phyloP scores from a whole-genome alignment of 164 flowering plant genomes.

The Kingdonia uniflora region DNA sequence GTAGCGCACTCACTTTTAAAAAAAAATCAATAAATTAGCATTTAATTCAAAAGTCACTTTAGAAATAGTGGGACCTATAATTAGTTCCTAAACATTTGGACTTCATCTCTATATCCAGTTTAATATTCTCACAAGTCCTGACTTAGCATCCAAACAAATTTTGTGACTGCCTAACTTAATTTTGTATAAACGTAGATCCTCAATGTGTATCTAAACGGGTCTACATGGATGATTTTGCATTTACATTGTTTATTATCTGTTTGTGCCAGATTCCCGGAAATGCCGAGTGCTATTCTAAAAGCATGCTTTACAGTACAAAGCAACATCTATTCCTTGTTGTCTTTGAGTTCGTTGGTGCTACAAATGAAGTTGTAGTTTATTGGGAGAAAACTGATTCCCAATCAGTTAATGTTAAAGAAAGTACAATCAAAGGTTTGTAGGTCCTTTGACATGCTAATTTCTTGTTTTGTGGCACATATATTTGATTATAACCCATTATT shows the following conservation, averaged over 20 bases:
- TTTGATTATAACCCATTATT: background rate
- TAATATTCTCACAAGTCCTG: too few relatives aligned
- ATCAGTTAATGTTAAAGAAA: constrained; percentile 53
- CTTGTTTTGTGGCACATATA: background rate
- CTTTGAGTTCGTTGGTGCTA: constrained; percentile 68
- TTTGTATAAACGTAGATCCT: too few relatives aligned
- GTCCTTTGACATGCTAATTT: background rate
- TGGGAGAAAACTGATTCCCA: constrained; percentile 75
- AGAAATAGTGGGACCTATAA: too few relatives aligned
- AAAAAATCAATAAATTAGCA: too few relatives aligned
- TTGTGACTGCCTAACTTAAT: too few relatives aligned
- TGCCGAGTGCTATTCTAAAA: constrained; percentile 59
- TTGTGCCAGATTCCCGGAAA: constrained; percentile 61
- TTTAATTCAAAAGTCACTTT: too few relatives aligned
- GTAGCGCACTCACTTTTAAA: too few relatives aligned
- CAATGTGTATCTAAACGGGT: too few relatives aligned
- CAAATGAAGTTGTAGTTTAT: constrained; percentile 78
- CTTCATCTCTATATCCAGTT: too few relatives aligned
- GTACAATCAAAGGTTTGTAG: constrained; percentile 65
- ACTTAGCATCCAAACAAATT: too few relatives aligned
- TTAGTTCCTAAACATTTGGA: too few relatives aligned
- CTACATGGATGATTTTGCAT: too few relatives aligned
- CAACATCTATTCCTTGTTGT: constrained; percentile 78
- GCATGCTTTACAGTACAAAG: constrained; percentile 64
- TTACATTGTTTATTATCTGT: background rate